Conservation (phyloP, 208 protist species). For the Leishmania major region DNA sequence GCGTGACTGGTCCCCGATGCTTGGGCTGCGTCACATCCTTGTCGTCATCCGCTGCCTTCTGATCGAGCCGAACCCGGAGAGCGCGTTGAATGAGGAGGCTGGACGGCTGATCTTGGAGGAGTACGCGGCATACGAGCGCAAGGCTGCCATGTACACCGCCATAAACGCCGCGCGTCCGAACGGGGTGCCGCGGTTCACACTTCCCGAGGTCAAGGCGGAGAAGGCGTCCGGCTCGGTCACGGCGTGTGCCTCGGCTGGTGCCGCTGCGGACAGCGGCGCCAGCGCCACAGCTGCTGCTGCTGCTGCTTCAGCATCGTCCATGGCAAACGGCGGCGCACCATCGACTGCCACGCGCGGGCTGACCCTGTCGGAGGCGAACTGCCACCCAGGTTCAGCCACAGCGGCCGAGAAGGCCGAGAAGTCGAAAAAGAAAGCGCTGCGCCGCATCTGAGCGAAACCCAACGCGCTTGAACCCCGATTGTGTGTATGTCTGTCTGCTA, state of each 20-base stretch:
- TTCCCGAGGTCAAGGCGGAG: conserved; percentile 1
- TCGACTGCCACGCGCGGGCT: background rate
- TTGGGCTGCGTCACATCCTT: conserved; percentile 97
- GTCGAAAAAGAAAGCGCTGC: conserved; percentile 35
- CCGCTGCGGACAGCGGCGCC: background rate
- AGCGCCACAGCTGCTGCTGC: background rate
- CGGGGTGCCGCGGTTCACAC: conserved; percentile 36
- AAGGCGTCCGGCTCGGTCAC: background rate
- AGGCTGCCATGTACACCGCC: conserved; percentile 81
- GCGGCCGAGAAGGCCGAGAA: conserved; percentile 24
- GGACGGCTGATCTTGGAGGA: conserved; percentile 97
- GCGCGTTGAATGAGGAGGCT: conserved; percentile 98
- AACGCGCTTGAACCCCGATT: background rate
- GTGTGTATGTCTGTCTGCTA: background rate
- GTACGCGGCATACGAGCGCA: conserved; percentile 86
- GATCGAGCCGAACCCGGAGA: conserved; percentile 98
- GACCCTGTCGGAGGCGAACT: conserved; percentile 24
- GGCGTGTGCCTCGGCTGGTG: background rate
- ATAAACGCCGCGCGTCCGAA: conserved; percentile 67
- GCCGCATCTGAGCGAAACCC: conserved; percentile 14
- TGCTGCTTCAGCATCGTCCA: background rate
- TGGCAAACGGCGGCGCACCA: background rate
- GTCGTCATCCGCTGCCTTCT: conserved; percentile 96
- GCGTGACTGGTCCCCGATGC: conserved; percentile 94
- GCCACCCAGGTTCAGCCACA: conserved; percentile 4